Evolutionary conservation across 306 rosid species (phyloP).

Genomic region (Urtica urens): DNA sequence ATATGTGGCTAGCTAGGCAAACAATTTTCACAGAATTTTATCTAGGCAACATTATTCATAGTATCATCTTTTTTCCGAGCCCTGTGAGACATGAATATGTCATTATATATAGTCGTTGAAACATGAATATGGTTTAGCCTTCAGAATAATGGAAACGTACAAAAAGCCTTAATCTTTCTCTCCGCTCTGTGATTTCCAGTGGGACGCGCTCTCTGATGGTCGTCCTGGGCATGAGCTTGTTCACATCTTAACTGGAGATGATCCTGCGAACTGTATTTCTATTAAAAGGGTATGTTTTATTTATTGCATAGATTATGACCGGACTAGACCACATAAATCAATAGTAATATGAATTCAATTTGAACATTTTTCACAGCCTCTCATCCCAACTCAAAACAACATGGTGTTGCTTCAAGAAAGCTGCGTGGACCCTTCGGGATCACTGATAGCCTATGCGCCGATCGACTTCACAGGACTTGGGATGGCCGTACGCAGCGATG

Average conservation of each 20-base stretch:
- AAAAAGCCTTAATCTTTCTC: neutral
- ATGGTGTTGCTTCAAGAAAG: constrained; percentile 51
- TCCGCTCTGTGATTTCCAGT: constrained; percentile 19
- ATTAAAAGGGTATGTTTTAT: constrained; percentile 34
- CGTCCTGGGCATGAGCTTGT: constrained; percentile 27
- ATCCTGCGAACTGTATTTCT: constrained; percentile 39
- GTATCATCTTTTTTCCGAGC: too few relatives aligned
- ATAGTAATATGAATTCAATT: neutral
- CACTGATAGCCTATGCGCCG: constrained; percentile 38
- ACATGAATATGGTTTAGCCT: neutral
- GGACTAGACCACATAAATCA: neutral
- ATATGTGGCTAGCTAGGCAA: too few relatives aligned
- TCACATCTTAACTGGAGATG: constrained; percentile 34
- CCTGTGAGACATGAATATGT: too few relatives aligned
- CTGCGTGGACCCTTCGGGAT: constrained; percentile 31
- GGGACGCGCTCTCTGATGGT: constrained; percentile 50
- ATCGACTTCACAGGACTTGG: constrained; percentile 22
- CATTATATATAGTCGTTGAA: neutral
- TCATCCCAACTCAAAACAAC: constrained; percentile 20
- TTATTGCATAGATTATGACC: neutral
- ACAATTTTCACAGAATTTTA: too few relatives aligned
- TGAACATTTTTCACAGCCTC: constrained; percentile 36
- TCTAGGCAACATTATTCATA: too few relatives aligned
- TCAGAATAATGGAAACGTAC: neutral
- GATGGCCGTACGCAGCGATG: constrained; percentile 17